Evolutionary conservation across 805 yeast genomes (phyloP).

Genomic region (Starmerella potacharoeniae): DNA sequence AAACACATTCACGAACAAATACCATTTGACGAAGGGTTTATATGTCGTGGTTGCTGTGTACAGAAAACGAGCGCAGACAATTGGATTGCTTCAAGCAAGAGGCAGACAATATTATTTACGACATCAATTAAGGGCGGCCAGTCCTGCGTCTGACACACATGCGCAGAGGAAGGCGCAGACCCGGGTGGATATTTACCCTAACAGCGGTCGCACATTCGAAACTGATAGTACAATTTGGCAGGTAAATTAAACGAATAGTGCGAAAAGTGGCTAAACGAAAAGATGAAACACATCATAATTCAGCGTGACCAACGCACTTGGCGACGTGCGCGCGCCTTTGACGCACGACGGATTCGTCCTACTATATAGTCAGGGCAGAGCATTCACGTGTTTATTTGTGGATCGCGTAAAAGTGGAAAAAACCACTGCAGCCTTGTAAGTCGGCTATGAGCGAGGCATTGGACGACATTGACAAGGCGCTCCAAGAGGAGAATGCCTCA

Average conservation of each 20-base stretch:
- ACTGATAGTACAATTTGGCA: background rate
- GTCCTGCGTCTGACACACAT: background rate
- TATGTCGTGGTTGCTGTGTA: no score
- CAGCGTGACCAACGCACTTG: no score
- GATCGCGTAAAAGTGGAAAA: background rate
- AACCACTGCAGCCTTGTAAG: background rate
- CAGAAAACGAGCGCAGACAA: no score
- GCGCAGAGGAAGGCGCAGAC: no score
- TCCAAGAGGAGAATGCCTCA: constrained; percentile 1
- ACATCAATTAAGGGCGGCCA: background rate
- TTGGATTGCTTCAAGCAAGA: no score
- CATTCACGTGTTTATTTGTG: background rate
- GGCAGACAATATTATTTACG: background rate
- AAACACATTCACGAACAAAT: no score
- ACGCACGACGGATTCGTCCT: background rate
- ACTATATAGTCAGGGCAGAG: background rate
- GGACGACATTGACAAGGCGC: constrained; percentile 11
- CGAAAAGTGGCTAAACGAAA: background rate
- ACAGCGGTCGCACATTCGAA: background rate
- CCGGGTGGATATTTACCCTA: background rate
- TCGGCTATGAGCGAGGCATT: background rate
- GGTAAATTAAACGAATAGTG: background rate
- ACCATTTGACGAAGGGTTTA: no score
- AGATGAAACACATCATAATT: no score
- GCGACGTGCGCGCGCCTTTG: no score